Conservation (phyloP, 768 basidiomycete species). For the Cyclocybe aegerita region DNA sequence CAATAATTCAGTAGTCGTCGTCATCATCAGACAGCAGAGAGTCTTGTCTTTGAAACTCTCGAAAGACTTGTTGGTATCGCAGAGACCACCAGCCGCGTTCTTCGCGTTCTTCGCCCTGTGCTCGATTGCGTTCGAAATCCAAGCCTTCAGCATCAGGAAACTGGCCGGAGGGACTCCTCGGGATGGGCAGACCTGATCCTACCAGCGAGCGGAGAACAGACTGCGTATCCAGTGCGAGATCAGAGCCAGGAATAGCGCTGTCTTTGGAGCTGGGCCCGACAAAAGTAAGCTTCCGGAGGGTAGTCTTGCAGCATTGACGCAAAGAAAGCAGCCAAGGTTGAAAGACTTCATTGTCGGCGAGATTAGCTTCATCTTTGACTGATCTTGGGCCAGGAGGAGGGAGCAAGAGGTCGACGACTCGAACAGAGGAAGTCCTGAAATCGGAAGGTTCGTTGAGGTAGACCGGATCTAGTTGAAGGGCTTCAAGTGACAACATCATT, state of each 20-base stretch:
- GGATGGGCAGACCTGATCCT: constrained; percentile 52
- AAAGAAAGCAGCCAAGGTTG: constrained; percentile 53
- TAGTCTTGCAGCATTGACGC: constrained; percentile 49
- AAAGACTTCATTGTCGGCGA: constrained; percentile 1
- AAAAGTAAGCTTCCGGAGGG: constrained; percentile 36
- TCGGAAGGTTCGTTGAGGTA: constrained; percentile 14
- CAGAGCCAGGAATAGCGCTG: constrained; percentile 21
- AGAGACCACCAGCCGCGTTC: constrained; percentile 29
- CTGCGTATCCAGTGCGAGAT: constrained; percentile 26
- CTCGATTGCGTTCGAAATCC: constrained; percentile 1
- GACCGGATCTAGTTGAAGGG: constrained; percentile 13
- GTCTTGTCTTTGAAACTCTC: constrained; percentile 47
- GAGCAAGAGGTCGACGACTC: constrained; percentile 17
- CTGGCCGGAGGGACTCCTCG: constrained; percentile 73
- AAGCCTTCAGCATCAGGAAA: constrained; percentile 26
- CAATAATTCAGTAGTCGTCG: constrained; percentile 7
- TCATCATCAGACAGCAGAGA: constrained; percentile 17
- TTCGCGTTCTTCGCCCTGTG: constrained; percentile 21
- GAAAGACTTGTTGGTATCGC: constrained; percentile 30
- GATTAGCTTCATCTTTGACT: neutral
- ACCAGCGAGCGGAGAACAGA: constrained; percentile 36
- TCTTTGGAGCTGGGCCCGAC: constrained; percentile 17
- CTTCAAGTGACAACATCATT: constrained; percentile 16
- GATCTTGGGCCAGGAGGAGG: constrained; percentile 3
- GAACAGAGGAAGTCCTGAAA: constrained; percentile 17